These are phyloP conservation scores for Clonostachys rhizophaga DNA, from an alignment of 2,329 filamentous ascomycete species.

Conservation along the genomic window DNA sequence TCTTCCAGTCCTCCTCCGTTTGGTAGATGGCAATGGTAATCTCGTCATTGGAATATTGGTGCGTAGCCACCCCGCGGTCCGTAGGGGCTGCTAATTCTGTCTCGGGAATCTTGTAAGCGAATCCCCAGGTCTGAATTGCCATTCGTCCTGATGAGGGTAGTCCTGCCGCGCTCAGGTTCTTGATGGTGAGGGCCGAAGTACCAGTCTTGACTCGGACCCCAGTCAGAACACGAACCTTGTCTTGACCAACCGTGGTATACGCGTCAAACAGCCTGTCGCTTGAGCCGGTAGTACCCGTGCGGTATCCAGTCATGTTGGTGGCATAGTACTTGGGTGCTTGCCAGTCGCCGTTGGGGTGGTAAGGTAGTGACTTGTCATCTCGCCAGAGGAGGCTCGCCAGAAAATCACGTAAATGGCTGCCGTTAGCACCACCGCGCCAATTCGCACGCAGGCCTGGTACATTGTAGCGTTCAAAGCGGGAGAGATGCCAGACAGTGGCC, in stretches of 20 bases:
- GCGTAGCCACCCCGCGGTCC: neutral
- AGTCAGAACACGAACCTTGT: neutral
- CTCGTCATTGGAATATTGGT: neutral
- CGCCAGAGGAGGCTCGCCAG: conserved; percentile 25
- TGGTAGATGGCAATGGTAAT: neutral
- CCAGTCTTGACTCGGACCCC: neutral
- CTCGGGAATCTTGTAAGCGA: neutral
- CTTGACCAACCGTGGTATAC: conserved; percentile 1
- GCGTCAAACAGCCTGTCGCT: conserved; percentile 2
- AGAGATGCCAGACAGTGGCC: conserved; percentile 36
- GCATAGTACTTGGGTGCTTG: conserved; percentile 4
- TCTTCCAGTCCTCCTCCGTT: neutral
- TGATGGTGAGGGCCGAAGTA: neutral
- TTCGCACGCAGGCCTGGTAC: conserved; percentile 35
- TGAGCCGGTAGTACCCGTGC: conserved; percentile 1
- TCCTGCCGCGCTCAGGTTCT: neutral
- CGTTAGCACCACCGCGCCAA: conserved; percentile 26
- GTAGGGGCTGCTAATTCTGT: neutral
- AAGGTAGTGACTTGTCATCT: neutral
- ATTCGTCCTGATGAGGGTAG: neutral
- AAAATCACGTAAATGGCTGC: conserved; percentile 32
- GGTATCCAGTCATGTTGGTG: conserved; percentile 1
- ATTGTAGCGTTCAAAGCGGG: conserved; percentile 37
- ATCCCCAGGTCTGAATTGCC: neutral
- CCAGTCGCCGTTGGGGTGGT: conserved; percentile 5